These are phyloP conservation scores for Saccharomycopsis hybrid DNA, from an alignment of 1,139 yeast genomes.

Conservation along the genomic window DNA sequence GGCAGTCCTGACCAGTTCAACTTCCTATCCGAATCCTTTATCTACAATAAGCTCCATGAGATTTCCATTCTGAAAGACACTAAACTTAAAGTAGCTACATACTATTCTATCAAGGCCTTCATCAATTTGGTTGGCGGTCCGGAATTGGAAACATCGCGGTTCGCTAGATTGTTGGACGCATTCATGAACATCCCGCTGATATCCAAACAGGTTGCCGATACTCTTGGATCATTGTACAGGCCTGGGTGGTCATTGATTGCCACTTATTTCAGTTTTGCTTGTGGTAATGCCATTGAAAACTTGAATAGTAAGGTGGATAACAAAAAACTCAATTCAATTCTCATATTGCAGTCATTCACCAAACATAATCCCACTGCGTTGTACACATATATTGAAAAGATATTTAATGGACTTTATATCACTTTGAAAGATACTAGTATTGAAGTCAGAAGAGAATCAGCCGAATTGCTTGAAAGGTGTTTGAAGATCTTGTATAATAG, in stretches of 20 bases:
- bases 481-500: slow-evolving; percentile 6
- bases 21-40: slow-evolving; percentile 11
- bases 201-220: slow-evolving; percentile 17
- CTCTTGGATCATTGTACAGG: slow-evolving; percentile 16
- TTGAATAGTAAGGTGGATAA: slow-evolving; percentile 13
- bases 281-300: slow-evolving; percentile 18
- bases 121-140: slow-evolving; percentile 18
- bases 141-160: slow-evolving; percentile 17
- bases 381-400: slow-evolving; percentile 11
- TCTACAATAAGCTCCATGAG: slow-evolving; percentile 18
- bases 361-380: slow-evolving; percentile 18
- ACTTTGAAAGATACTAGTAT: slow-evolving; percentile 15
- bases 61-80: slow-evolving; percentile 14
- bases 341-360: slow-evolving; percentile 15
- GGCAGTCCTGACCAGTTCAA: slow-evolving; percentile 5
- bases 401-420: slow-evolving; percentile 6
- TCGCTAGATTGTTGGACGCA: slow-evolving; percentile 16
- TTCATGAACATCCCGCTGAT: slow-evolving; percentile 16
- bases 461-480: slow-evolving; percentile 11
- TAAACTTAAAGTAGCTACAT: slow-evolving; percentile 14
- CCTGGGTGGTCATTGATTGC: slow-evolving; percentile 20
- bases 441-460: slow-evolving; percentile 15
- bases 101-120: slow-evolving; percentile 15
- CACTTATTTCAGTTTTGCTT: slow-evolving; percentile 15
- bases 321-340: slow-evolving; percentile 12